Percentiles rank a stretch among this genome's conserved stretches.
Conservation (phyloP, 2,329 filamentous ascomycete species). For the Phialophora chinensis region DNA sequence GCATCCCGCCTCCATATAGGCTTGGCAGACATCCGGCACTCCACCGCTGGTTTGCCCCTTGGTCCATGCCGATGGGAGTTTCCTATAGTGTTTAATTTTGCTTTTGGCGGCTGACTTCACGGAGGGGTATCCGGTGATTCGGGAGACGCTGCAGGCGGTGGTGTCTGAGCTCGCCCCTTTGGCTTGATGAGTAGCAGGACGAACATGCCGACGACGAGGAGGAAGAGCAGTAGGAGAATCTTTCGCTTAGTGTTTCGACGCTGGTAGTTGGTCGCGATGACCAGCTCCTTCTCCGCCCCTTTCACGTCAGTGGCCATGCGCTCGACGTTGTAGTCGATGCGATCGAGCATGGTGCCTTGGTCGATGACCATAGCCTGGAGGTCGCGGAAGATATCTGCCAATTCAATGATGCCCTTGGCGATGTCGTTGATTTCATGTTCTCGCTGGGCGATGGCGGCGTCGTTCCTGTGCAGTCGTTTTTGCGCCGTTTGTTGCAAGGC, state of each 20-base stretch:
- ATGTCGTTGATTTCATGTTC: conserved; percentile 98
- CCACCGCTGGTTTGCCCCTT: neutral
- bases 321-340: conserved; percentile 98
- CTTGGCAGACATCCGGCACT: neutral
- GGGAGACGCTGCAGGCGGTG: conserved; percentile 29
- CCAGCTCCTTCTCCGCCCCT: conserved; percentile 88
- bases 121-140: conserved; percentile 20
- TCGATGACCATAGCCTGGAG: conserved; percentile 95
- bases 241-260: conserved; percentile 87
- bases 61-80: neutral
- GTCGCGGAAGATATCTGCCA: conserved; percentile 96
- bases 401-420: conserved; percentile 94
- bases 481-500: conserved; percentile 80
- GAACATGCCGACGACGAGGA: conserved; percentile 85
- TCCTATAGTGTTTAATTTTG: neutral
- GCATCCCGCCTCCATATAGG: neutral
- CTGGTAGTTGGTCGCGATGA: conserved; percentile 79
- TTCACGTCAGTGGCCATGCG: conserved; percentile 93
- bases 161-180: conserved; percentile 50
- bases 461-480: conserved; percentile 68
- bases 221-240: conserved; percentile 83
- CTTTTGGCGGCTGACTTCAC: neutral
- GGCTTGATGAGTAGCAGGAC: conserved; percentile 84
- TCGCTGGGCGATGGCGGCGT: conserved; percentile 84
- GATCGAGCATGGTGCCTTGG: conserved; percentile 87